These are phyloP conservation scores for Geotrichum ghanense DNA, from an alignment of 805 yeast genomes.

Conservation along the genomic window DNA sequence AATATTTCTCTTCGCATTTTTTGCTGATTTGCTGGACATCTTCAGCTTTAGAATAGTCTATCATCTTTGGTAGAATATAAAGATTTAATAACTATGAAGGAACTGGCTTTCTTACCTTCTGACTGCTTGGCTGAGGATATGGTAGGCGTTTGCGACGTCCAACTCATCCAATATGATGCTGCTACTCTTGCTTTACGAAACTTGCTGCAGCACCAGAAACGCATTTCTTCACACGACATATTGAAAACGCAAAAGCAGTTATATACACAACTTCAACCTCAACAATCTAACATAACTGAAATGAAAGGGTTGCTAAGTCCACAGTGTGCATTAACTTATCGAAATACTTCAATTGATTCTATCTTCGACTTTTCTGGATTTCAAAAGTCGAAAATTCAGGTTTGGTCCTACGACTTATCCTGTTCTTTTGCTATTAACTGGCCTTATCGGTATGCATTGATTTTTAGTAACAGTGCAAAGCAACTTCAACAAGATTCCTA, in stretches of 20 bases:
- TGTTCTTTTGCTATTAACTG: neutral
- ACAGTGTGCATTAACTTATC: neutral
- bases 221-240: neutral
- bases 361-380: neutral
- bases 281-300: neutral
- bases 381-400: neutral
- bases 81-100: neutral
- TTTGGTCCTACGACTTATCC: neutral
- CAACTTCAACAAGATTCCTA: neutral
- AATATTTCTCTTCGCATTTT: no score
- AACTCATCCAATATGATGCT: neutral
- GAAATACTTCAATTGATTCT: neutral
- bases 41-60: no score
- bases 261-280: neutral
- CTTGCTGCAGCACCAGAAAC: neutral
- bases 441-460: neutral
- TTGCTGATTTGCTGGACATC: no score
- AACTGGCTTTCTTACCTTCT: neutral
- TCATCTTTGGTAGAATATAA: no score
- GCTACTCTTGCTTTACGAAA: neutral
- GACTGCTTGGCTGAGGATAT: neutral
- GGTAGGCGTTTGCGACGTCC: neutral
- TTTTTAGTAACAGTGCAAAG: neutral
- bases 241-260: neutral
- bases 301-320: neutral